Evolutionary conservation across 768 basidiomycete genomes (phyloP), one percentile per base, ranked within the genome.

Genomic region (Russula compacta): DNA sequence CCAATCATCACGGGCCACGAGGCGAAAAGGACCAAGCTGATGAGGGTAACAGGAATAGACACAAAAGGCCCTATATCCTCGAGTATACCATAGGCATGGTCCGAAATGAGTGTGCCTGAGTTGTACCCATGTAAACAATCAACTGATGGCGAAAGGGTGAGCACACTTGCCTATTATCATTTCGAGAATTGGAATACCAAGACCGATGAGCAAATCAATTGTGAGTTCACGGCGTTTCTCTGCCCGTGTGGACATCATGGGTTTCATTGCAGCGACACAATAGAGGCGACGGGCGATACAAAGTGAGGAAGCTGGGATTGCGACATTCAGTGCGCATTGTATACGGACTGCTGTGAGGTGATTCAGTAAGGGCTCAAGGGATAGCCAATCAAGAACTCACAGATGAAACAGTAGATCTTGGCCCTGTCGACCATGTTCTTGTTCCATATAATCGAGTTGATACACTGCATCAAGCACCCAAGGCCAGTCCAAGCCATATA

Each of bases 391-490:
- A 9, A n/a, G 10, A 21, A 70, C 57, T 56, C 3, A 83, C 82
- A 73, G 56, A 84, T 79, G 67, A 84, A 83, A 67, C 83, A 83
- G 78, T 79, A 84, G 9, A 74, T 72, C 0, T 80, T 79, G 1
- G 73, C 72, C n/a, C 62, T 64, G 57, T 83, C 75, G 11, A 77
- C 75, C 10, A 78, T 77, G 67, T 80, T 85, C 36, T 79, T 74
- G 59, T 75, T 75, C 90, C 90, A 93, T n/a, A 91, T 68, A 48
- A 89, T 73, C 3, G 83, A 78, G 73, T 92, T 86, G 64, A 91
- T 72, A 67, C 81, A 83, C 56, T 77, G 72, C 58, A 78, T 79
- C 42, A 91, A 77, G 70, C 83, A 84, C 24, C 74, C 75, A 7
- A 81, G 58, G 1, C 78, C 81, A 14, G 77, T 77, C 89, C 89